Percentiles rank a stretch among this genome's conserved stretches.
Evolutionary conservation across 176 grass and related monocot genomes (phyloP).

Genomic region (Hordeum vulgare): MorexV3_pseudomolecules_assembly NC_058521.1:243003972-243004471

Average conservation of each 20-base stretch:
- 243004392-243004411: conserved; percentile 25
- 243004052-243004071: too few relatives aligned
- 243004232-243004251: conserved; percentile 43
- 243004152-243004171: neutral
- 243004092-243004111: too few relatives aligned
- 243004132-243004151: neutral
- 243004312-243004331: conserved; percentile 61
- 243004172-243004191: neutral
- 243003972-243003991: too few relatives aligned
- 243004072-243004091: too few relatives aligned
- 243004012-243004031: too few relatives aligned
- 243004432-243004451: conserved; percentile 50
- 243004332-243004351: conserved; percentile 82
- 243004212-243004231: conserved; percentile 36
- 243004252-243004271: conserved; percentile 62
- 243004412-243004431: conserved; percentile 28
- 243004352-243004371: conserved; percentile 54
- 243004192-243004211: neutral
- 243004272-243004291: conserved; percentile 48
- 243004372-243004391: conserved; percentile 41
- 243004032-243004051: too few relatives aligned
- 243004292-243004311: conserved; percentile 45
- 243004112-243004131: too few relatives aligned
- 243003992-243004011: too few relatives aligned
- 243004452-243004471: conserved; percentile 26